Evolutionary conservation across 129 eudicot species (phyloP).

Genomic region (Flaveria ramosissima): DNA sequence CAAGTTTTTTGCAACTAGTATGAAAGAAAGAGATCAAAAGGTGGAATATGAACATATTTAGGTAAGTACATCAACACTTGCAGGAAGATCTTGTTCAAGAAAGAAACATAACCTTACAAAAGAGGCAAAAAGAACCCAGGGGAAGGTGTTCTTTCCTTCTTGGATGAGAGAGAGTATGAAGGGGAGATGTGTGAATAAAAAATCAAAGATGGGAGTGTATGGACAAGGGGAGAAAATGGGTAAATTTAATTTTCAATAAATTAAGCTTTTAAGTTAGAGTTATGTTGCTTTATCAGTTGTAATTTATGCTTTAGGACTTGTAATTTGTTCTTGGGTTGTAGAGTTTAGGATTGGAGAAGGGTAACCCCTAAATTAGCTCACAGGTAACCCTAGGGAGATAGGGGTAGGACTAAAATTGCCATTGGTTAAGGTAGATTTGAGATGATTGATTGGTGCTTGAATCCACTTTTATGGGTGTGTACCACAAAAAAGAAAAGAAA

Average conservation of each 20-base stretch:
- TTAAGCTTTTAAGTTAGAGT: conserved; percentile 2
- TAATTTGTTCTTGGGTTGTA: conserved; percentile 3
- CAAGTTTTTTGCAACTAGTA: neutral
- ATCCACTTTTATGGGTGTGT: conserved; percentile 39
- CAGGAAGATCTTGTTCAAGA: conserved; percentile 32
- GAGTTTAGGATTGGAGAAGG: conserved; percentile 29
- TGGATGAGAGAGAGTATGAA: conserved; percentile 18
- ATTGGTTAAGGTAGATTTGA: conserved; percentile 37
- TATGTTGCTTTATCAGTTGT: conserved; percentile 11
- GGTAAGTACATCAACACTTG: conserved; percentile 29
- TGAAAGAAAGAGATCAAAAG: conserved; percentile 23
- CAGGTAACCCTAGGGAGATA: conserved; percentile 36
- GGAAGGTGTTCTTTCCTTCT: conserved; percentile 38
- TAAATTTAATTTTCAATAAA: conserved; percentile 10
- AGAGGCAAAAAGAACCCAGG: conserved; percentile 37
- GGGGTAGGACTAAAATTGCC: conserved; percentile 40
- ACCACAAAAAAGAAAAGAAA: conserved; percentile 40
- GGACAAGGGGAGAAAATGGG: conserved; percentile 30
- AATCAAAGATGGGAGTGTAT: conserved; percentile 22
- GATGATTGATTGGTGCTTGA: conserved; percentile 47
- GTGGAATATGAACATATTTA: neutral
- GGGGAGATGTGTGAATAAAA: conserved; percentile 13
- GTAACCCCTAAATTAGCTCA: conserved; percentile 36
- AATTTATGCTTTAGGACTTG: conserved; percentile 29
- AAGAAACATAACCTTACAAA: conserved; percentile 36